Evolutionary conservation across 805 yeast species (phyloP), one percentile per base, ranked within the genome.

Genomic region (Jamesozyma hellenica): DNA sequence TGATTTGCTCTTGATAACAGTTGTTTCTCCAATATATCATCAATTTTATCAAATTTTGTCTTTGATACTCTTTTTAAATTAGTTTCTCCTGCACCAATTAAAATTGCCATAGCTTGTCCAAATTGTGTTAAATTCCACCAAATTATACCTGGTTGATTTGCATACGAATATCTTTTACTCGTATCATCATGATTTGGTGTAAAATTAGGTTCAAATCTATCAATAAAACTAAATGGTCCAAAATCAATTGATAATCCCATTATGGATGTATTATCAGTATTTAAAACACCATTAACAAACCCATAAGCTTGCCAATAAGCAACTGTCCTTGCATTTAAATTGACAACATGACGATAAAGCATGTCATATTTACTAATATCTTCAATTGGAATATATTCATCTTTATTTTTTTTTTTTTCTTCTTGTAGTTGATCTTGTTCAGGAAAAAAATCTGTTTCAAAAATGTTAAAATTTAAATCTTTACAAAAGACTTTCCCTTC

Each of bases 161-260:
- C 71, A 62, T 81, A 88, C 7, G 86, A 75, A 57, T 92, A 90
- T 34, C 96, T 67, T 14, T 66, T 56, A 36, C 66, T 63, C 32
- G 69, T 71, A 59, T 92, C 98, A 53, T 87, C 96, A 41, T 85
- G 86, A 55, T 92, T 90, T 2, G 97, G 90, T 0, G 96, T 83
- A 54, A 72, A 90, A 36, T 70, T 60, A 13, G 94, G 88, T 52
- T 85, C 79, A 55, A 80, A 90, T 34, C 72, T 74, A 54, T 88
- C 96, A 81, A 88, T 72, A 44, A 87, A 82, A 15, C 94, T 83
- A 63, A 84, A 92, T 1, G 98, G 97, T 3, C 97, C 98, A 60
- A 81, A 92, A 60, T 90, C 98, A 60, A 92, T 74, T 0, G 95
- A 75, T 10, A 87, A 65, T 0, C 98, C 98, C 33, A 81, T 53